phyloP scores from a whole-genome alignment of 345 rosid species.

The Euphorbia tirucalli region DNA sequence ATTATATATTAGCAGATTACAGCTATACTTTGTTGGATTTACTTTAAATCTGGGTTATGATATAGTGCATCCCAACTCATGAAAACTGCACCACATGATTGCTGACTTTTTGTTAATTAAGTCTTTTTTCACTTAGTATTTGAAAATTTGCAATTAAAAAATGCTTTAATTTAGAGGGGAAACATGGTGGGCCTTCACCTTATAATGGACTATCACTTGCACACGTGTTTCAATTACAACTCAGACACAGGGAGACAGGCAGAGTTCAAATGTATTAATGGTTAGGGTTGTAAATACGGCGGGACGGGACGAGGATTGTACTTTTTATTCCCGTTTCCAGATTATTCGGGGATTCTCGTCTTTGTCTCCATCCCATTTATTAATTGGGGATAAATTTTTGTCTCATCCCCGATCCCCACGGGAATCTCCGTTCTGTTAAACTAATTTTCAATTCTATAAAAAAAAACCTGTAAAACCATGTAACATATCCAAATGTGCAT shows the following conservation, averaged over 20 bases:
- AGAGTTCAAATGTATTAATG: not conserved
- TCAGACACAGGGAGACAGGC: not conserved
- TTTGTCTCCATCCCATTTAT: too few relatives aligned
- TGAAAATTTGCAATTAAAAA: not conserved
- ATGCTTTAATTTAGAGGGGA: not conserved
- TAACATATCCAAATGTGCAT: too few relatives aligned
- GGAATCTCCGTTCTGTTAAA: too few relatives aligned
- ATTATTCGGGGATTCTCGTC: too few relatives aligned
- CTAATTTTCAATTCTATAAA: too few relatives aligned
- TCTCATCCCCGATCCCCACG: too few relatives aligned
- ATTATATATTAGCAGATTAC: not conserved
- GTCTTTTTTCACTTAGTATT: not conserved
- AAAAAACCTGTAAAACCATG: too few relatives aligned
- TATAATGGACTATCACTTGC: not conserved
- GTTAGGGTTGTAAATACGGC: too few relatives aligned
- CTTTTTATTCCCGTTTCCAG: too few relatives aligned
- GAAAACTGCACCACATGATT: not conserved
- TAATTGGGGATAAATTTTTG: too few relatives aligned
- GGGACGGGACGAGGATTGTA: too few relatives aligned
- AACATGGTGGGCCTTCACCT: slow-evolving; percentile 13
- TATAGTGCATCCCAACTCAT: too few relatives aligned
- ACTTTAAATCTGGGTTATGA: not conserved
- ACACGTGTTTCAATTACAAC: slow-evolving; percentile 18
- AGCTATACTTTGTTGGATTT: not conserved
- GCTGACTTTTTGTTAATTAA: not conserved